These are phyloP conservation scores for Friedmanniomyces simplex DNA, from an alignment of 495 filamentous ascomycete species.

Conservation along the genomic window DNA sequence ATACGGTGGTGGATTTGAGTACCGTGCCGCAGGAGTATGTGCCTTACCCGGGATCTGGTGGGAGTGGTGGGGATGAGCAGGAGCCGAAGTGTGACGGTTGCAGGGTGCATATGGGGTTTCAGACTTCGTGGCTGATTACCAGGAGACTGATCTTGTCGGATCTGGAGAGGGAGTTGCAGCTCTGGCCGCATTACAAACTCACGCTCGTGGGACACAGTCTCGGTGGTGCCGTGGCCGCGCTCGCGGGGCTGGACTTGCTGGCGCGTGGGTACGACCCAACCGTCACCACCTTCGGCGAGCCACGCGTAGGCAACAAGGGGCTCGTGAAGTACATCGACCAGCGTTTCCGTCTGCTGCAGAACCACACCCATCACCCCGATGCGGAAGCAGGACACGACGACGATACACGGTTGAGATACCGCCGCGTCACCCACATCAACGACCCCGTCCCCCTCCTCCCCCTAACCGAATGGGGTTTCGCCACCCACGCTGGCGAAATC, in stretches of 20 bases:
- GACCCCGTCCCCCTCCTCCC: slow-evolving; percentile 89
- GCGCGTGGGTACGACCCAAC: slow-evolving; percentile 56
- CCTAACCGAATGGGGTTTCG: slow-evolving; percentile 75
- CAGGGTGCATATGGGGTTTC: slow-evolving; percentile 86
- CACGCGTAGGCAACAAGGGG: slow-evolving; percentile 65
- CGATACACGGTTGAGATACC: slow-evolving; percentile 39
- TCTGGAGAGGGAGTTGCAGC: slow-evolving; percentile 41
- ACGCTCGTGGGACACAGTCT: slow-evolving; percentile 82
- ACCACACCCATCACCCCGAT: not conserved
- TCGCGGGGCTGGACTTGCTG: slow-evolving; percentile 70
- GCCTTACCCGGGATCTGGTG: slow-evolving; percentile 56
- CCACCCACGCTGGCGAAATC: slow-evolving; percentile 73
- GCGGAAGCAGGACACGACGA: slow-evolving; percentile 21
- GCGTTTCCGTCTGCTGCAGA: slow-evolving; percentile 46
- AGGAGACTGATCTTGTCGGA: slow-evolving; percentile 51
- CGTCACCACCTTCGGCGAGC: slow-evolving; percentile 91
- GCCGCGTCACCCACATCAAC: slow-evolving; percentile 71
- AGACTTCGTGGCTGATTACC: slow-evolving; percentile 68
- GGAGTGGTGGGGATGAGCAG: slow-evolving; percentile 24
- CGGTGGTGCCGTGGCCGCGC: slow-evolving; percentile 81
- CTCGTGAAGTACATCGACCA: slow-evolving; percentile 59
- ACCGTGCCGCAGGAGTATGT: slow-evolving; percentile 82
- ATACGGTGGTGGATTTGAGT: slow-evolving; percentile 79
- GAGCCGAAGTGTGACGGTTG: slow-evolving; percentile 55
- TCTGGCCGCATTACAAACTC: slow-evolving; percentile 61